Base-by-base conservation (phyloP, 2,329 filamentous ascomycete species). In the Pyrenophora seminiperda region DNA sequence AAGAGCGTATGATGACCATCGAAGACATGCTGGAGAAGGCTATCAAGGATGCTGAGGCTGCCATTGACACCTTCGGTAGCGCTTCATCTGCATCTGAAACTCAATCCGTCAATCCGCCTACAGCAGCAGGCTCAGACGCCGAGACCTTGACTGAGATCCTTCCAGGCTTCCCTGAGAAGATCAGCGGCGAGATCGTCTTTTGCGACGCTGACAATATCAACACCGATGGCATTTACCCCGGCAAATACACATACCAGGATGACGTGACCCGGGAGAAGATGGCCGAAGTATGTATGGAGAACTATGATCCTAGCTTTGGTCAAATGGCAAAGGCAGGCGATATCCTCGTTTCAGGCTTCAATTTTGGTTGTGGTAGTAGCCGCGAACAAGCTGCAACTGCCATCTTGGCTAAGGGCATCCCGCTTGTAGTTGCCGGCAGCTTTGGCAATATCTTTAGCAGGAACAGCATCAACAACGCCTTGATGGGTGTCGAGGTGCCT, bases 231-330 rank as follows among this genome's bases (percentile, higher is more conserved):
- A 96, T 97, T 71, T 97, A 97, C 72, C 89, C 91, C 0, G 91
- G 90, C 4, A 91, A 92, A 69, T 91, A 90, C 72, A 97, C 92
- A 0, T 97, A 97, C 74, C 90, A 95, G 69, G 92, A 97, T 67
- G 82, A 89, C 63, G 80, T 97, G 1, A 76, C 88, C 0, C 78
- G 75, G 0, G 87, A 90, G 54, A 84, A 84, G 48, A 97, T 97
- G 93, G 90, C 91, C 0, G 79, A 89, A 59, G 91, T 92, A 0
- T 92, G 89, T 73, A 97, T 97, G 91, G 83, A 88, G 70, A 97
- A 97, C 79, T 97, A 96, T 75, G 93, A 97, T 69, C 75, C 81
- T 0, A 70, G 78, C 0, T 97, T 97, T 70, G 73, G 79, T 7
- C 72, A 75, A 1, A 78, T 86, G 29, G 86, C 88, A 37, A 81